Evolutionary conservation across 768 basidiomycete species (phyloP), one percentile per base, ranked within the genome.

Genomic region (Suillus ampliporus): DNA sequence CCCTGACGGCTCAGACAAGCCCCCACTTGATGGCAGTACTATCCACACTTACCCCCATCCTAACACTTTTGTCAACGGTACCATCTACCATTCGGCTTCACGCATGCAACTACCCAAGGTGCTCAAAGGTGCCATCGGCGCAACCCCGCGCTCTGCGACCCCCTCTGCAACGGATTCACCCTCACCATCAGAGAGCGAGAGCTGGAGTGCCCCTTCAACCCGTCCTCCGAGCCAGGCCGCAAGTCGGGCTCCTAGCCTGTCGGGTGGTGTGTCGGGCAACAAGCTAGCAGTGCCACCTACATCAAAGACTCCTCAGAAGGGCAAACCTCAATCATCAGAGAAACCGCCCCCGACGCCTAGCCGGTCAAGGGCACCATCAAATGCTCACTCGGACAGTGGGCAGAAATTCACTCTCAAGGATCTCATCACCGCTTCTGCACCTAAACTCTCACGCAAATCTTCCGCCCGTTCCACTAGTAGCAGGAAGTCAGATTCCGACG

Each of bases 401-500:
- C 89, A 91, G 72, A 91, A 87, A 76, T 95, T 95, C 78, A 91
- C 83, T 46, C 84, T 97, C 69, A 95, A 91, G 61, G 85, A 95
- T 72, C 84, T 97, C 31, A 83, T 96, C 63, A 81, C 81, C 26
- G 53, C 53, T 19, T 80, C 79, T 51, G 88, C 86, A 0, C 91
- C 94, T 28, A 97, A 94, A 78, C 81, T 97, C 34, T 78, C 80
- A 35, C 80, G 95, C 65, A 89, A 82, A 68, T 80, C 84, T 0
- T 92, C 92, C 0, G 88, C 89, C 69, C 83, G 90, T 62, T 92
- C 90, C 10, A 87, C 84, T 19, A 81, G 78, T 51, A 84, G 84
- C 69, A 84, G 79, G 70, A 87, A 84, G 74, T 91, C 89, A 37
- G 90, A 91, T 75, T 91, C 86, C 54, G 89, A 87, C 37, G 80